phyloP scores from a whole-genome alignment of 345 rosid genomes.

The Eucalyptus regnans region DNA sequence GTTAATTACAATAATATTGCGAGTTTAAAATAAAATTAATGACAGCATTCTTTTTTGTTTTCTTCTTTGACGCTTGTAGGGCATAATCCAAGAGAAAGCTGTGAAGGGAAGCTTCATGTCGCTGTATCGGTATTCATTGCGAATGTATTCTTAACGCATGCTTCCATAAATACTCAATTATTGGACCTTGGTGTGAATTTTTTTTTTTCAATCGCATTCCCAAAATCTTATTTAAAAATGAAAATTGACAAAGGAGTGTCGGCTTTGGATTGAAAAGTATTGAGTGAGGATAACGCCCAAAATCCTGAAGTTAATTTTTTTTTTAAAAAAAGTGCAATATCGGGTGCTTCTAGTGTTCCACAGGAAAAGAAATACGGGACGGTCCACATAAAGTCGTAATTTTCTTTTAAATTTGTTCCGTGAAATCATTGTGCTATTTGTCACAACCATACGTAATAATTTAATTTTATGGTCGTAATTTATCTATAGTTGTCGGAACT shows the following conservation, averaged over 20 bases:
- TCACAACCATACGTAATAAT: not conserved
- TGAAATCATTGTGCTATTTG: not conserved
- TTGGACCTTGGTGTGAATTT: not conserved
- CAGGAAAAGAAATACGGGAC: not conserved
- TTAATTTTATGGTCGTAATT: not conserved
- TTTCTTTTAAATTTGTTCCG: not conserved
- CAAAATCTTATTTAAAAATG: not conserved
- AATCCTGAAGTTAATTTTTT: not conserved
- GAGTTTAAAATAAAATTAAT: not conserved
- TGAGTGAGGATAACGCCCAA: not conserved
- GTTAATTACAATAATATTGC: not conserved
- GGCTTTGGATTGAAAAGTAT: not conserved
- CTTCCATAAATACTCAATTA: not conserved
- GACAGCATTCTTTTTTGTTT: not conserved
- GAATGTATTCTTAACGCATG: not conserved
- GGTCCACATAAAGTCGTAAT: not conserved
- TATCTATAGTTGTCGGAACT: not conserved
- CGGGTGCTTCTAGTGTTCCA: not conserved
- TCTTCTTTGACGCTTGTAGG: not conserved
- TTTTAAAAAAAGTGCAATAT: not conserved
- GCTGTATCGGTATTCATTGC: not conserved
- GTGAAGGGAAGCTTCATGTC: not conserved
- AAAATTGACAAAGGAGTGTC: not conserved
- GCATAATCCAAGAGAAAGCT: not conserved
- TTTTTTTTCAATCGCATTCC: not conserved